These are phyloP conservation scores for Colletotrichum sp. DNA, from an alignment of 2,329 filamentous ascomycete genomes.

Conservation along the genomic window DNA sequence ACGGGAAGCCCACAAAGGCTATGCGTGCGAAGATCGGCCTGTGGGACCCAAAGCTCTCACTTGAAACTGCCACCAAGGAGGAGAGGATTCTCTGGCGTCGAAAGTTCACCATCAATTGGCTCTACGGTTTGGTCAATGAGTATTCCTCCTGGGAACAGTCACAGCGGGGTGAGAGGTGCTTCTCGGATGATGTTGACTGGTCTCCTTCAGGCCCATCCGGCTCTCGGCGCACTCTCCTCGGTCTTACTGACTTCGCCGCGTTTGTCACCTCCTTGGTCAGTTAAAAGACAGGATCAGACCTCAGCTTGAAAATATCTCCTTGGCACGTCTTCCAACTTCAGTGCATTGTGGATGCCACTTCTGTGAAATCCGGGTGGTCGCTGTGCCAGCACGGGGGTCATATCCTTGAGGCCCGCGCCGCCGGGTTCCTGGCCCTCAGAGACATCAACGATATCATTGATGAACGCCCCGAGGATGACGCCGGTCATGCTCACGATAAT, in stretches of 20 bases:
- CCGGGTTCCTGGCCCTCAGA: neutral
- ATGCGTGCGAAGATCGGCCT: constrained; percentile 41
- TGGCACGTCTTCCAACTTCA: constrained; percentile 55
- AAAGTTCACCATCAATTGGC: constrained; percentile 53
- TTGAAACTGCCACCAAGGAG: constrained; percentile 38
- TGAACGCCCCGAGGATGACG: neutral
- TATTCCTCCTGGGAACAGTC: constrained; percentile 46
- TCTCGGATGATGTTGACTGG: neutral
- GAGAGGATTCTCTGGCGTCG: constrained; percentile 50
- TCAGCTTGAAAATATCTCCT: constrained; percentile 46
- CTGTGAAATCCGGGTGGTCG: constrained; percentile 48
- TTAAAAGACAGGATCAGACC: constrained; percentile 42
- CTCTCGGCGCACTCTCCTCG: constrained; percentile 39
- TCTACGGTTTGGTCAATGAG: constrained; percentile 55
- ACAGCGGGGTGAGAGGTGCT: constrained; percentile 36
- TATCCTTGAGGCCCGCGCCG: constrained; percentile 33
- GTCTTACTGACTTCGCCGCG: constrained; percentile 49
- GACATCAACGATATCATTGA: neutral
- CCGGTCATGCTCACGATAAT: no score
- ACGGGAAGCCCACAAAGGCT: constrained; percentile 48
- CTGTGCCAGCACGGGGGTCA: constrained; percentile 35
- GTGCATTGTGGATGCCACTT: constrained; percentile 53
- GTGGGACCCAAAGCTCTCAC: constrained; percentile 47
- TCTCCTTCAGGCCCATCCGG: neutral
- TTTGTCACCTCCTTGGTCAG: constrained; percentile 47